Evolutionary conservation across 2,329 filamentous ascomycete species (phyloP).

Genomic region (Cladosporium sp.): DNA sequence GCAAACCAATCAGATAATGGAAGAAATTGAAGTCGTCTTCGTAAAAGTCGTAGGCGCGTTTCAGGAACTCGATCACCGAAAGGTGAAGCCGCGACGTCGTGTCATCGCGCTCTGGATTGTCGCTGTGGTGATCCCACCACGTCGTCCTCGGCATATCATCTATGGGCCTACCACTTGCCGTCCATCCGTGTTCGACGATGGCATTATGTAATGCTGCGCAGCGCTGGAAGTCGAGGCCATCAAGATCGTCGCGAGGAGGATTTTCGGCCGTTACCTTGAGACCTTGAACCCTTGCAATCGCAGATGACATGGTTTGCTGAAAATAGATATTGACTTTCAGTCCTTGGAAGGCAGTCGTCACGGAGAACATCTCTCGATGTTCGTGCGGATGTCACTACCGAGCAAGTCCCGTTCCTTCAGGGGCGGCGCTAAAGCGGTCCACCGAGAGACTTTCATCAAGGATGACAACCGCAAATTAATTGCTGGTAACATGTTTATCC

Average conservation of each 20-base stretch:
- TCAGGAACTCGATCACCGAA: not conserved
- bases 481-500: not conserved
- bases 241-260: not conserved
- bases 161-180: not conserved
- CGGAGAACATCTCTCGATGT: not conserved
- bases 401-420: not conserved
- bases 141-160: not conserved
- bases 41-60: conserved; percentile 2
- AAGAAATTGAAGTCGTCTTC: conserved; percentile 9
- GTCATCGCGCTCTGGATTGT: not conserved
- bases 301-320: not conserved
- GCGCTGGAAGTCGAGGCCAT: not conserved
- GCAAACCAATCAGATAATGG: not conserved
- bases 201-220: not conserved
- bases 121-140: not conserved
- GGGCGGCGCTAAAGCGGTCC: not conserved
- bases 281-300: not conserved
- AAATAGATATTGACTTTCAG: not conserved
- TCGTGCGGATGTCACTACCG: not conserved
- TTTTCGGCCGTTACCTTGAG: not conserved
- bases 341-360: not conserved
- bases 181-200: conserved; percentile 6
- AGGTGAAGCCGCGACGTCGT: not conserved
- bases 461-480: not conserved
- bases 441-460: not conserved